A percentile compares a stretch with the other conserved stretches of the same genome.
These are phyloP conservation scores for Plectranthus barbatus DNA, from an alignment of 257 asterid genomes.

Conservation along the genomic window DNA sequence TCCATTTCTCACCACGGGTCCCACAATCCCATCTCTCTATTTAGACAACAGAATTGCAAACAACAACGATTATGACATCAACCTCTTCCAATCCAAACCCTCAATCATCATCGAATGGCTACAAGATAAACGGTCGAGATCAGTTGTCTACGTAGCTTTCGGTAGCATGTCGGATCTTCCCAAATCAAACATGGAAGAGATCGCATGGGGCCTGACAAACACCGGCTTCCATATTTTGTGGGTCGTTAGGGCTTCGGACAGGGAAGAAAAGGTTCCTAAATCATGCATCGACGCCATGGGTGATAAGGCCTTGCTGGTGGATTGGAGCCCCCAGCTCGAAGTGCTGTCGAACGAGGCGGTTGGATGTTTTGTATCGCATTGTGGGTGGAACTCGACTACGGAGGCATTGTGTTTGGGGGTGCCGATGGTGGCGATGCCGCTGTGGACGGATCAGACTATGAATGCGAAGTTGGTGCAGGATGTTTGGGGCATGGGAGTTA, in stretches of 20 bases:
- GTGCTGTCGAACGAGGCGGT: conserved; percentile 43
- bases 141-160: conserved; percentile 59
- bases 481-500: conserved; percentile 52
- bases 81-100: conserved; percentile 30
- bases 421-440: conserved; percentile 77
- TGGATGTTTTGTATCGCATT: conserved; percentile 72
- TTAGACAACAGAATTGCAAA: conserved; percentile 45
- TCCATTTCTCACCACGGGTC: conserved; percentile 51
- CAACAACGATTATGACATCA: too few species aligned
- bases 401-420: conserved; percentile 59
- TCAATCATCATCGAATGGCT: conserved; percentile 47
- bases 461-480: conserved; percentile 62
- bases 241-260: conserved; percentile 38
- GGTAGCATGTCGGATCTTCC: conserved; percentile 64
- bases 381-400: too few species aligned
- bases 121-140: conserved; percentile 33
- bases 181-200: conserved; percentile 46
- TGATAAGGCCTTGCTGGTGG: conserved; percentile 33
- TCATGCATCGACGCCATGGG: conserved; percentile 12
- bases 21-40: conserved; percentile 72
- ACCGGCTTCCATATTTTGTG: conserved; percentile 41
- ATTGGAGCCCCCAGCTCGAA: conserved; percentile 62
- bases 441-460: conserved; percentile 73
- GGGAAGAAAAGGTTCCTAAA: conserved; percentile 33
- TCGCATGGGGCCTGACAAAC: conserved; percentile 38